Conservation (phyloP, 306 rosid species). For the Casuarina cunninghamiana region DNA sequence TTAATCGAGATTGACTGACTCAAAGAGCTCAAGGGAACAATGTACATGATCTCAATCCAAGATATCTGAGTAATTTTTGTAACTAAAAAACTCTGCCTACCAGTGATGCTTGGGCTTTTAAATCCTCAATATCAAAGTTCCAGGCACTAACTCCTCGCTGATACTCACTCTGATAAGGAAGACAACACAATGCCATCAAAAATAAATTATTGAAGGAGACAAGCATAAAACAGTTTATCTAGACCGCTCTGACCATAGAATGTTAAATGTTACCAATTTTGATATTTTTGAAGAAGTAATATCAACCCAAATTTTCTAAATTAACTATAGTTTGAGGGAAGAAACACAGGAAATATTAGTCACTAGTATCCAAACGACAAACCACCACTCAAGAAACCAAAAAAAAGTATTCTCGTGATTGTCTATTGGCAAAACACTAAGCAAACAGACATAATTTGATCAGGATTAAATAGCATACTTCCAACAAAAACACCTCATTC, state of each 20-base stretch:
- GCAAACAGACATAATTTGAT: background rate
- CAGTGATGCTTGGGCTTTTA: constrained; percentile 95
- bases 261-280: constrained; percentile 10
- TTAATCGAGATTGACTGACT: constrained; percentile 22
- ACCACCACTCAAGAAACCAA: constrained; percentile 4
- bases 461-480: background rate
- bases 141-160: constrained; percentile 99
- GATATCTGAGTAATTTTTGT: background rate
- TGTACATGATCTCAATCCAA: background rate
- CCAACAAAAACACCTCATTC: constrained; percentile 8
- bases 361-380: constrained; percentile 10
- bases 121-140: constrained; percentile 92
- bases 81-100: constrained; percentile 38
- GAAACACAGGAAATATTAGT: constrained; percentile 1
- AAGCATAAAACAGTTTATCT: constrained; percentile 4
- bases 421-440: background rate
- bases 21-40: constrained; percentile 11
- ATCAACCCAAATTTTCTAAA: background rate
- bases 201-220: background rate
- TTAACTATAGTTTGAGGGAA: constrained; percentile 9
- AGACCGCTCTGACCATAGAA: constrained; percentile 22
- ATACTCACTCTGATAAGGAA: constrained; percentile 79
- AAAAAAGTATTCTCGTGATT: background rate
- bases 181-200: background rate
- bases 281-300: background rate